Evolutionary conservation across 768 basidiomycete genomes (phyloP).

Genomic region (Tephrocybe sp.): DNA sequence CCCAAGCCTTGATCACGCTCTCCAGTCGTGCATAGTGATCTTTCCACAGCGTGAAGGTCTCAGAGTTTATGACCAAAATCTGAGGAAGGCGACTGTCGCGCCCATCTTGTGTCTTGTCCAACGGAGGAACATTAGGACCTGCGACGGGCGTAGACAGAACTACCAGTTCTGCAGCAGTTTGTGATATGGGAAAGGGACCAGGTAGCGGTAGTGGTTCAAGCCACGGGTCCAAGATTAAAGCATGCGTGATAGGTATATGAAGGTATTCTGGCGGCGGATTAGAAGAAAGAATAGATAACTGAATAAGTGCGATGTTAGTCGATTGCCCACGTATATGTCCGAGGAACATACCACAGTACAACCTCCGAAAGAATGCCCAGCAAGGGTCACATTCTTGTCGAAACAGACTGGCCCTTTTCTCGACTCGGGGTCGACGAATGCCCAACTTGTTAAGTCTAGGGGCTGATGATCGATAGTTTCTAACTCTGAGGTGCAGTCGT

Average conservation of each 20-base stretch:
- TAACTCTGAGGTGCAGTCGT: slow-evolving; percentile 31
- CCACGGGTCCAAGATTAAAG: slow-evolving; percentile 81
- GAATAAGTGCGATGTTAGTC: background rate
- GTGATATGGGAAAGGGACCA: slow-evolving; percentile 40
- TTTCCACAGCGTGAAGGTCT: slow-evolving; percentile 78
- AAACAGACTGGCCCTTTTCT: slow-evolving; percentile 29
- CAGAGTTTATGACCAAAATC: slow-evolving; percentile 73
- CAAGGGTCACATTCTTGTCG: slow-evolving; percentile 35
- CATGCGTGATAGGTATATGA: slow-evolving; percentile 54
- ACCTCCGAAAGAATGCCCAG: slow-evolving; percentile 49
- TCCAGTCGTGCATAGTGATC: slow-evolving; percentile 64
- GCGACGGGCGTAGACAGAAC: slow-evolving; percentile 6
- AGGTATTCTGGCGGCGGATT: slow-evolving; percentile 39
- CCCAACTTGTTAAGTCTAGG: slow-evolving; percentile 44
- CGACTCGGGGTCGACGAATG: slow-evolving; percentile 13
- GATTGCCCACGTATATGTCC: too few species aligned
- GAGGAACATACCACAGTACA: slow-evolving; percentile 40
- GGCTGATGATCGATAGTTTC: slow-evolving; percentile 34
- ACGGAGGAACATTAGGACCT: slow-evolving; percentile 1
- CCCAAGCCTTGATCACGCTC: slow-evolving; percentile 57
- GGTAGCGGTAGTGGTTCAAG: slow-evolving; percentile 70
- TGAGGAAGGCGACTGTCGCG: slow-evolving; percentile 26
- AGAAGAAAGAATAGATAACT: slow-evolving; percentile 61
- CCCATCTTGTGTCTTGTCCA: slow-evolving; percentile 5
- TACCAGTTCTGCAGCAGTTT: slow-evolving; percentile 7